phyloP scores from a whole-genome alignment of 73 alveolate genomes.

The Tetrahymena malaccensis region DNA sequence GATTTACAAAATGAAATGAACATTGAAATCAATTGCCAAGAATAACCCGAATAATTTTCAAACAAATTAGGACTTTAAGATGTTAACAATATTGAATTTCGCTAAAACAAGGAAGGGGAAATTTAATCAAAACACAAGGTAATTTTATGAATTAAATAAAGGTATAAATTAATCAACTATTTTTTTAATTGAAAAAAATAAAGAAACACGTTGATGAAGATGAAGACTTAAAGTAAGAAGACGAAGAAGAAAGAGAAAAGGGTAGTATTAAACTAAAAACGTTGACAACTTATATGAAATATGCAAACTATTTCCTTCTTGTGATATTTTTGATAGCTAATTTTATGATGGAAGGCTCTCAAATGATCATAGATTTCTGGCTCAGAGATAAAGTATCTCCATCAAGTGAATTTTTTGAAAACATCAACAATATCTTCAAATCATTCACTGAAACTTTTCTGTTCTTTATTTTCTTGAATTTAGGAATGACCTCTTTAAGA shows the following conservation, averaged over 20 bases:
- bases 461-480: not conserved
- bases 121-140: not conserved
- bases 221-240: not conserved
- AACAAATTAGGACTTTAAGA: no score
- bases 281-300: not conserved
- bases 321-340: not conserved
- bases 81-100: no score
- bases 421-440: not conserved
- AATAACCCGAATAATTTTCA: not conserved
- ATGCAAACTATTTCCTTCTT: not conserved
- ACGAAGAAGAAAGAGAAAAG: constrained; percentile 45
- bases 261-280: constrained; percentile 29
- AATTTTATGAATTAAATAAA: no score
- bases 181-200: no score
- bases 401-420: not conserved
- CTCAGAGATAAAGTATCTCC: constrained; percentile 1
- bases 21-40: not conserved
- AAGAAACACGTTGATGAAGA: not conserved
- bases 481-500: not conserved
- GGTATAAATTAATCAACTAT: no score
- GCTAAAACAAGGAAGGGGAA: not conserved
- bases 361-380: constrained; percentile 28
- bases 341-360: not conserved
- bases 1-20: no score
- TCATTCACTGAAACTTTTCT: not conserved